Evolutionary conservation across 2,329 filamentous ascomycete genomes (phyloP), one percentile per base, ranked within the genome.

Genomic region (Fusarium cyanostomum): DNA sequence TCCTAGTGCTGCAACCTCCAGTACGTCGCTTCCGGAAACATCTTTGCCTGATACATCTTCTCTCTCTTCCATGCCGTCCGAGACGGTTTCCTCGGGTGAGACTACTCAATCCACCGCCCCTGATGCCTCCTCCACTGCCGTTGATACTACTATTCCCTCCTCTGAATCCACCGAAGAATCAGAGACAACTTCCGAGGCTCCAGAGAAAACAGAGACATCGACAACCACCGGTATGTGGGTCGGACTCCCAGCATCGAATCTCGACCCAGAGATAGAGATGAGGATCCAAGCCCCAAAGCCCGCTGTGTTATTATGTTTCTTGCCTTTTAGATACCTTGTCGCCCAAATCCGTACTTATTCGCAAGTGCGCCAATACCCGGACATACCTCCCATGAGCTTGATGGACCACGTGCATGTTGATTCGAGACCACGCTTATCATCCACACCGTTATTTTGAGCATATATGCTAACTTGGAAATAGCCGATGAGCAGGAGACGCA

Each of bases 181-280:
- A 30, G 59, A 52, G 16, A 64, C 59, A 62, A 42, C 46, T 18
- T 66, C 63, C 16, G 59, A 53, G 38, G 37, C 54, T 50, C 45
- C 58, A 59, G 50, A 64, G 46, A 41, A 53, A 41, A 45, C 52
- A 43, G 59, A 66, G 55, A 66, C 59, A 49, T 33, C 28, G 49
- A 54, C 51, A 70, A 66, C 59, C 57, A 66, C 65, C 62, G 73
- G 73, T 74, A 74, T 72, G 73, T 74, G 70, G 71, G 68, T 70
- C 52, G 58, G 54, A 51, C 35, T 55, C 52, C 44, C 56, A 53
- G 26, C n/a, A 39, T 66, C 31, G 26, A 34, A 27, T 34, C 51
- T 63, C 45, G 38, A 6, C n/a, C 24, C 24, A 26, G 61, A 63
- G 58, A 50, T 33, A 46, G 43, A 34, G 55, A 59, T 49, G 54